A percentile compares a stretch with the other conserved stretches of the same genome.
Evolutionary conservation across 192 early-diverging fungal genomes (phyloP).

Genomic region (Backusella morwellensis): DNA sequence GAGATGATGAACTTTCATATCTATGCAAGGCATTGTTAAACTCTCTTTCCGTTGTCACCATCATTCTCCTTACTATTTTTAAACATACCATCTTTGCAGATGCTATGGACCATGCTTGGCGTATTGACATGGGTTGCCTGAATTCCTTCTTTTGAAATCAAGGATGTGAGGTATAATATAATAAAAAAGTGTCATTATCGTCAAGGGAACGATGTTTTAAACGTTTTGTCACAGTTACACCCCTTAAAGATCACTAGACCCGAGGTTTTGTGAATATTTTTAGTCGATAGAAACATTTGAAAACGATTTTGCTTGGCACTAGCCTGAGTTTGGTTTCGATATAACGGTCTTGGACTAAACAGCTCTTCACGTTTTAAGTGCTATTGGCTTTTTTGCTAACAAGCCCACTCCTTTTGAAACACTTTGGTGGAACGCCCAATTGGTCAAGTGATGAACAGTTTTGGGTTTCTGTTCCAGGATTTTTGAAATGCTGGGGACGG

Average conservation of each 20-base stretch:
- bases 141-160: too few species aligned
- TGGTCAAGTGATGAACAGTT: constrained; percentile 81
- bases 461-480: constrained; percentile 75
- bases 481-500: constrained; percentile 78
- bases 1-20: constrained; percentile 39
- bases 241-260: constrained; percentile 14
- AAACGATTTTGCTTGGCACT: constrained; percentile 67
- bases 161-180: constrained; percentile 10
- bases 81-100: constrained; percentile 63
- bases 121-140: constrained; percentile 63
- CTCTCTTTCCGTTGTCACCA: constrained; percentile 68
- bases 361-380: constrained; percentile 59
- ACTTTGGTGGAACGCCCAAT: constrained; percentile 60
- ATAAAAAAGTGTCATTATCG: neutral
- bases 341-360: constrained; percentile 72
- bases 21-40: constrained; percentile 84
- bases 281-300: constrained; percentile 70
- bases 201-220: constrained; percentile 30
- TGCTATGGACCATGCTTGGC: constrained; percentile 77
- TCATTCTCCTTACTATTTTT: constrained; percentile 71
- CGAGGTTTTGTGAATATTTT: constrained; percentile 70
- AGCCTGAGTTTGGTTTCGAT: constrained; percentile 59
- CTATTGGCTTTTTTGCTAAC: constrained; percentile 60
- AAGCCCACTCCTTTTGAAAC: constrained; percentile 38
- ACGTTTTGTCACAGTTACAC: neutral